These are phyloP conservation scores for Nyctanthes arbortristis DNA, from an alignment of 257 asterid species.

Conservation along the genomic window DNA sequence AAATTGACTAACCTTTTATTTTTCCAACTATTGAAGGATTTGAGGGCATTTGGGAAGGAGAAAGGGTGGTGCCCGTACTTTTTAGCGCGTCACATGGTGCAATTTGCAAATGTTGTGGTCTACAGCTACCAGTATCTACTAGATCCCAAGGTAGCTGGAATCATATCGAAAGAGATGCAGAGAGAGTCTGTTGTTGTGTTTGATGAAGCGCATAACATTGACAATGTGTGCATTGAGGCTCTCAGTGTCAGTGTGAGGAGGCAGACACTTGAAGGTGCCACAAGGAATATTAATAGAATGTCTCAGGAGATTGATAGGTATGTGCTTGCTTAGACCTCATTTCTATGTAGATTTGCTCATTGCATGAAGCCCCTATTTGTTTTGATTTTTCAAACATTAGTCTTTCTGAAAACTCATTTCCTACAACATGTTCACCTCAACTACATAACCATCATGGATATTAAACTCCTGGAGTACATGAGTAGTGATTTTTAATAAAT, in stretches of 20 bases:
- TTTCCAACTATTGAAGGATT: slow-evolving; percentile 49
- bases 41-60: slow-evolving; percentile 76
- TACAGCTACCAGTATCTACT: slow-evolving; percentile 96
- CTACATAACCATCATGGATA: not conserved
- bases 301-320: slow-evolving; percentile 91
- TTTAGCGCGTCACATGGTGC: slow-evolving; percentile 93
- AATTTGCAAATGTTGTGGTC: slow-evolving; percentile 91
- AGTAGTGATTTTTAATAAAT: not conserved
- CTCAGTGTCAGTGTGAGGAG: slow-evolving; percentile 91
- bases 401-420: no score
- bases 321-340: slow-evolving; percentile 17
- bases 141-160: slow-evolving; percentile 97
- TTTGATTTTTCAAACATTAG: no score
- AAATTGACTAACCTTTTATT: slow-evolving; percentile 19
- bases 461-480: not conserved
- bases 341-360: not conserved
- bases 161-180: slow-evolving; percentile 98
- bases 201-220: slow-evolving; percentile 98
- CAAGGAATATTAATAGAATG: slow-evolving; percentile 87
- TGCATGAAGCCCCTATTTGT: not conserved
- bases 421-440: no score
- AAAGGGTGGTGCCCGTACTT: slow-evolving; percentile 98
- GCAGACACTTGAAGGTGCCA: slow-evolving; percentile 98
- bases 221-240: slow-evolving; percentile 97
- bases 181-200: slow-evolving; percentile 94